Conservation (phyloP, 768 basidiomycete genomes). For the Gautieria morchelliformis region DNA sequence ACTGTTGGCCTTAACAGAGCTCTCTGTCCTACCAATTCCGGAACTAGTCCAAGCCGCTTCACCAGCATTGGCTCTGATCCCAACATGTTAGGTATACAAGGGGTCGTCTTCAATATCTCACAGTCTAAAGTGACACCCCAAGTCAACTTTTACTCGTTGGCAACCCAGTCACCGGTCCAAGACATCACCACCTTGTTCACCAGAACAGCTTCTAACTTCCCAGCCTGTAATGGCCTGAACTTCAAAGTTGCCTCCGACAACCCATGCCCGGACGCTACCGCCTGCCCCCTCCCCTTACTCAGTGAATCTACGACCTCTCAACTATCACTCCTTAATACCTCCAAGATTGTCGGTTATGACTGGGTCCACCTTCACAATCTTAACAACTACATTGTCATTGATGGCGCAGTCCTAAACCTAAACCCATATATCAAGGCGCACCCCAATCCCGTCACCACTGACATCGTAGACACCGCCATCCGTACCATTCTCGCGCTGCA, state of each 20-base stretch:
- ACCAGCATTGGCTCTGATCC: slow-evolving; percentile 40
- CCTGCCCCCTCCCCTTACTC: slow-evolving; percentile 61
- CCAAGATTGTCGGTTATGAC: slow-evolving; percentile 70
- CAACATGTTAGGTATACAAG: slow-evolving; percentile 68
- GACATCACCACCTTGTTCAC: slow-evolving; percentile 87
- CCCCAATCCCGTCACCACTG: slow-evolving; percentile 53
- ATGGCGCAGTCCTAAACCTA: slow-evolving; percentile 92
- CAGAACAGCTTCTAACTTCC: slow-evolving; percentile 55
- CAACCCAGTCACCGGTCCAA: slow-evolving; percentile 54
- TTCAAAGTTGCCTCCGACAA: slow-evolving; percentile 65
- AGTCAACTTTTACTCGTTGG: slow-evolving; percentile 52
- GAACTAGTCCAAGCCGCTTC: slow-evolving; percentile 33
- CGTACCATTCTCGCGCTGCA: slow-evolving; percentile 55
- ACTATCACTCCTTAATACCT: slow-evolving; percentile 60
- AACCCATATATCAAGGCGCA: slow-evolving; percentile 74
- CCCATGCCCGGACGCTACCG: slow-evolving; percentile 51
- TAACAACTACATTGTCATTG: slow-evolving; percentile 73
- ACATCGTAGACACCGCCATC: slow-evolving; percentile 75
- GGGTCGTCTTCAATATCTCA: slow-evolving; percentile 68
- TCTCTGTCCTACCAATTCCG: slow-evolving; percentile 62
- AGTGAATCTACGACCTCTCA: slow-evolving; percentile 42
- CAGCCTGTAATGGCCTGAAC: slow-evolving; percentile 49
- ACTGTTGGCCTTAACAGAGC: slow-evolving; percentile 93
- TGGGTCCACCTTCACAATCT: slow-evolving; percentile 81
- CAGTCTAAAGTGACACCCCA: slow-evolving; percentile 32